These are phyloP conservation scores for Astrocystis sublimbata DNA, from an alignment of 495 filamentous ascomycete genomes.

Conservation along the genomic window DNA sequence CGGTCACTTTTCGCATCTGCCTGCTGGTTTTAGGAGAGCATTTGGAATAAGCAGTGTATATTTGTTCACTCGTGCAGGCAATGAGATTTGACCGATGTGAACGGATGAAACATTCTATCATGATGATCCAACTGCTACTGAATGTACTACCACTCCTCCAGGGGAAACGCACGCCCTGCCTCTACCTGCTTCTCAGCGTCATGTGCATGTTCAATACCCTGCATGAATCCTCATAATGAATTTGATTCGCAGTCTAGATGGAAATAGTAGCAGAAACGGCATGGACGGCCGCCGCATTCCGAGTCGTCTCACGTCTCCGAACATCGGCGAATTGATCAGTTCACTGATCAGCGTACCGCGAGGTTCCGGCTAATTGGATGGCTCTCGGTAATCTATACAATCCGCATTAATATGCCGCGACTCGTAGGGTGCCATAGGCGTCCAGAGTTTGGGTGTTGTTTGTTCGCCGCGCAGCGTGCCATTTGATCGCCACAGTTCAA, in stretches of 20 bases:
- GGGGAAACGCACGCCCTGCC: neutral
- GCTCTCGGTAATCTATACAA: neutral
- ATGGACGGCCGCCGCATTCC: neutral
- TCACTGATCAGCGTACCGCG: neutral
- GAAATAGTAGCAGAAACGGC: neutral
- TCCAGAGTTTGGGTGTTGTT: neutral
- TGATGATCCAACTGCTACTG: neutral
- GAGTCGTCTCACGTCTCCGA: neutral
- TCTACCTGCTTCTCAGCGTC: slow-evolving; percentile 5
- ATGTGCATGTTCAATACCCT: neutral
- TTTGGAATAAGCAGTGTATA: neutral
- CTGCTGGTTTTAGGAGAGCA: neutral
- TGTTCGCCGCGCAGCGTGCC: neutral
- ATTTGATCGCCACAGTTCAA: neutral
- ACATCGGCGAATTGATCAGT: neutral
- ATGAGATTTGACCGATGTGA: neutral
- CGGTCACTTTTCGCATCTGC: neutral
- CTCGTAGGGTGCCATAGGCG: neutral
- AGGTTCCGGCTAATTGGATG: neutral
- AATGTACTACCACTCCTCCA: neutral
- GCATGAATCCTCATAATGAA: neutral
- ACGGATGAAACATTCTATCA: neutral
- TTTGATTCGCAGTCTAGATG: neutral
- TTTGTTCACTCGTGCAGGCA: neutral
- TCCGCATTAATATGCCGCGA: neutral